These are phyloP conservation scores for Angomonas ambiguus DNA, from an alignment of 208 protist species.

Conservation along the genomic window DNA sequence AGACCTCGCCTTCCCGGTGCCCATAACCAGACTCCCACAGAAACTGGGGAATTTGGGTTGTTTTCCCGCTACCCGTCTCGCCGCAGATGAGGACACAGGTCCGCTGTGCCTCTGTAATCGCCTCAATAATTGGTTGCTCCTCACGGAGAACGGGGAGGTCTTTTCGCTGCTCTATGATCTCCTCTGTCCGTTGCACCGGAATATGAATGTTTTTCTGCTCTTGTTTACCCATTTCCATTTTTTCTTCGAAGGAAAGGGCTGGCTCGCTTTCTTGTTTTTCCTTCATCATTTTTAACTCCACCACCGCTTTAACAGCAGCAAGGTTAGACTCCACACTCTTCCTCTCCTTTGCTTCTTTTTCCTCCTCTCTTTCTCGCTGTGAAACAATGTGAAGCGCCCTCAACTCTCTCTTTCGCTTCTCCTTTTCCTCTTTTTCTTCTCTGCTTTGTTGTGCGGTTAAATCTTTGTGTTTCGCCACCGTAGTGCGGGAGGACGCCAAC, in stretches of 20 bases:
- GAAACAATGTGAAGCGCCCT: slow-evolving; percentile 43
- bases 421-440: slow-evolving; percentile 52
- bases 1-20: slow-evolving; percentile 52
- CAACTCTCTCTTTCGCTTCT: slow-evolving; percentile 53
- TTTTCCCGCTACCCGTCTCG: slow-evolving; percentile 98
- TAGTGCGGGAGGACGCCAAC: slow-evolving; percentile 33
- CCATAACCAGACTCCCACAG: slow-evolving; percentile 90
- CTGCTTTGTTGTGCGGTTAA: slow-evolving; percentile 38
- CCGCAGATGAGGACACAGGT: slow-evolving; percentile 94
- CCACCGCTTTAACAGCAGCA: neutral
- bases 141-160: slow-evolving; percentile 82
- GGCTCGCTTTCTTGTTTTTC: slow-evolving; percentile 22
- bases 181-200: slow-evolving; percentile 40
- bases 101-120: slow-evolving; percentile 64
- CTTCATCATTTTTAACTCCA: neutral
- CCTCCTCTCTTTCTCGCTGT: slow-evolving; percentile 49
- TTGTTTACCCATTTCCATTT: slow-evolving; percentile 29
- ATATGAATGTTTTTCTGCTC: slow-evolving; percentile 65
- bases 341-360: neutral
- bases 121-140: slow-evolving; percentile 89
- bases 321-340: neutral
- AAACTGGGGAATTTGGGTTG: slow-evolving; percentile 94
- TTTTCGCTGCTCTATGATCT: slow-evolving; percentile 53
- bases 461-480: slow-evolving; percentile 66
- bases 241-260: slow-evolving; percentile 24